Evolutionary conservation across 2,329 filamentous ascomycete species (phyloP), one percentile per base, ranked within the genome.

Genomic region (Coniochaeta pulveracea): DNA sequence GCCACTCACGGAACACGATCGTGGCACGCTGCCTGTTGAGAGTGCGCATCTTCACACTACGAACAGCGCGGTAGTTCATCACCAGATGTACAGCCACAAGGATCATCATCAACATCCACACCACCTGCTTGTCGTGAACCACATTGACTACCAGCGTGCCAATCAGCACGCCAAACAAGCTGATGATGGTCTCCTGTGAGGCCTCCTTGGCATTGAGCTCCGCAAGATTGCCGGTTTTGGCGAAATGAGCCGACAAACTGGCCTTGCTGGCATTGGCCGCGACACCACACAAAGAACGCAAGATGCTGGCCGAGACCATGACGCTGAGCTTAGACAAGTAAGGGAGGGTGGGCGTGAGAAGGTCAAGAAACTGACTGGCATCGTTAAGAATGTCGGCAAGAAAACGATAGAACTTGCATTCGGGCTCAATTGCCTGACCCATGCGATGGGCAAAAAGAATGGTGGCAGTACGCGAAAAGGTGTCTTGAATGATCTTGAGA

Each of bases 171-270:
- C 91, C 91, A 21, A 94, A 40, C 17, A 96, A 65, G 3, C 85
- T 89, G 36, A 98, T 84, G 14, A 94, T 76, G 0, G 89, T 96
- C 58, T 96, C 91, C 59, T 96, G 91, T 43, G 84, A 93, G 10
- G 86, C 86, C 52, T 96, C 89, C 69, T 94, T 78, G 36, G 89
- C 88, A 58, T 95, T 96, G 36, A 98, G 66, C 55, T 96, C 89
- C 2, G 85, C 89, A 27, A 96, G 60, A 53, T 95, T 96, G 23
- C 85, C 84, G 50, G 77, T 76, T 43, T 68, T 75, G 7, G 89
- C 86, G 63, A 98, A 96, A 57, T 98, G 91, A 9, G 85, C 82
- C 50, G 84, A 91, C 44, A 98, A 60, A 40, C 82, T 88, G 2
- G 89, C 89, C 56, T 96, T 96, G 41, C 84, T 82, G 35, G 85